A percentile compares a stretch with the other conserved stretches of the same genome.
These are phyloP conservation scores for Pleurotus pulmonarius DNA, from an alignment of 768 basidiomycete genomes.

Conservation along the genomic window DNA sequence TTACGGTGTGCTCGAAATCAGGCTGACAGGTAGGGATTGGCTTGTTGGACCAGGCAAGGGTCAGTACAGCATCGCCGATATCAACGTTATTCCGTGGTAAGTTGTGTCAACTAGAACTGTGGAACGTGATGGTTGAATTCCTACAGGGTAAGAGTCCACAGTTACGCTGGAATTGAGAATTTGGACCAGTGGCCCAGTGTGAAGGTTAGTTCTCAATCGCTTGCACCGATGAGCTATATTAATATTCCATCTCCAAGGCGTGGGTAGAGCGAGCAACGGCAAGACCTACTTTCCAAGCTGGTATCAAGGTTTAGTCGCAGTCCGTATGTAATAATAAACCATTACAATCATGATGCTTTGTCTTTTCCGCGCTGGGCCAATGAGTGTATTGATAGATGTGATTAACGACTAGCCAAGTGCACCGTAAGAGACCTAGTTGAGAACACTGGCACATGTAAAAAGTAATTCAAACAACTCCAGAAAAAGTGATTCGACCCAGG, in stretches of 20 bases:
- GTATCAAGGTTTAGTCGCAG: slow-evolving; percentile 11
- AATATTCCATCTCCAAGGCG: slow-evolving; percentile 9
- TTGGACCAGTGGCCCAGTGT: slow-evolving; percentile 58
- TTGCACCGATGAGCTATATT: background rate
- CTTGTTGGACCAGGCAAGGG: slow-evolving; percentile 75
- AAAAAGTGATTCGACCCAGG: slow-evolving; percentile 48
- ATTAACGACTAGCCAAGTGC: too few relatives aligned
- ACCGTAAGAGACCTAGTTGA: too few relatives aligned
- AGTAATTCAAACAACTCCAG: too few relatives aligned
- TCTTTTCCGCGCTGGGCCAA: too few relatives aligned
- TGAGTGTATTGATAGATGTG: too few relatives aligned
- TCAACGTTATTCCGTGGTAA: slow-evolving; percentile 66
- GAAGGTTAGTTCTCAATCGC: slow-evolving; percentile 14
- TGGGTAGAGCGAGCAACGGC: slow-evolving; percentile 18
- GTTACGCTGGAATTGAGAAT: slow-evolving; percentile 45
- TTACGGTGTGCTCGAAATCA: slow-evolving; percentile 78
- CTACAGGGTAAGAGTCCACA: slow-evolving; percentile 51
- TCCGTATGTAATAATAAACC: background rate
- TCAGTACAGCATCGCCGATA: slow-evolving; percentile 67
- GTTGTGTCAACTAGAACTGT: slow-evolving; percentile 1
- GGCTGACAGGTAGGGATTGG: slow-evolving; percentile 71
- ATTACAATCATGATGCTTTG: too few relatives aligned
- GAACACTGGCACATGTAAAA: too few relatives aligned
- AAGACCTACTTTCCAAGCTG: slow-evolving; percentile 18
- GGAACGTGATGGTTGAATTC: background rate